A percentile compares a stretch with the other conserved stretches of the same genome.
Conservation (phyloP, 129 eudicot genomes). For the Lonicera japonica region DNA sequence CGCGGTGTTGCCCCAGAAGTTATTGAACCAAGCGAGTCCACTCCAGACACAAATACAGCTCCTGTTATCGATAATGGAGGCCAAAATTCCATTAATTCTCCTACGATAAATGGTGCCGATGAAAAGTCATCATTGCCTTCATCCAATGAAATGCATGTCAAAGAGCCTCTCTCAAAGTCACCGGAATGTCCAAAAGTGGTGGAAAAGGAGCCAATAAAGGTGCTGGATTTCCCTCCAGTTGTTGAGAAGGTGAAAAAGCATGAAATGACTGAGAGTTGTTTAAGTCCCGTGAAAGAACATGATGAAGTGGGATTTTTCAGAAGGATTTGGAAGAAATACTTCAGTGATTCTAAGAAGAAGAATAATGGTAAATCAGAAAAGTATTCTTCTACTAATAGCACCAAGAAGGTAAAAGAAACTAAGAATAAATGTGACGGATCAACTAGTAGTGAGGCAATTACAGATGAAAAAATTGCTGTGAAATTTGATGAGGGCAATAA, state of each 20-base stretch:
- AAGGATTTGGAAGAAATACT: slow-evolving; percentile 46
- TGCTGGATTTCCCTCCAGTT: slow-evolving; percentile 20
- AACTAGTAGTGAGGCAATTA: slow-evolving; percentile 20
- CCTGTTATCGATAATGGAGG: slow-evolving; percentile 16
- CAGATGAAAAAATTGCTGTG: slow-evolving; percentile 4
- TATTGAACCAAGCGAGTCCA: slow-evolving; percentile 15
- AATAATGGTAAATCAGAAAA: background rate
- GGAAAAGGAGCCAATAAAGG: slow-evolving; percentile 5
- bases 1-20: slow-evolving; percentile 31
- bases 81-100: slow-evolving; percentile 2
- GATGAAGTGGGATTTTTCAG: slow-evolving; percentile 35
- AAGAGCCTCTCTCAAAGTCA: slow-evolving; percentile 22
- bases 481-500: slow-evolving; percentile 16
- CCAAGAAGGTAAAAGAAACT: slow-evolving; percentile 11
- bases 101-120: slow-evolving; percentile 25
- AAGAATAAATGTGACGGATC: slow-evolving; percentile 21
- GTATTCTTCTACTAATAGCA: slow-evolving; percentile 5
- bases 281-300: slow-evolving; percentile 15
- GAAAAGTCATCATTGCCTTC: slow-evolving; percentile 20
- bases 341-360: slow-evolving; percentile 12
- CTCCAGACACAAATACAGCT: slow-evolving; percentile 5
- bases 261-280: slow-evolving; percentile 19
- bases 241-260: slow-evolving; percentile 23
- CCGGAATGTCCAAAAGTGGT: slow-evolving; percentile 17
- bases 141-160: slow-evolving; percentile 14